A percentile compares a stretch with the other conserved stretches of the same genome.
Conservation (phyloP, 805 yeast species). For the Teunomyces gatunensis region DNA sequence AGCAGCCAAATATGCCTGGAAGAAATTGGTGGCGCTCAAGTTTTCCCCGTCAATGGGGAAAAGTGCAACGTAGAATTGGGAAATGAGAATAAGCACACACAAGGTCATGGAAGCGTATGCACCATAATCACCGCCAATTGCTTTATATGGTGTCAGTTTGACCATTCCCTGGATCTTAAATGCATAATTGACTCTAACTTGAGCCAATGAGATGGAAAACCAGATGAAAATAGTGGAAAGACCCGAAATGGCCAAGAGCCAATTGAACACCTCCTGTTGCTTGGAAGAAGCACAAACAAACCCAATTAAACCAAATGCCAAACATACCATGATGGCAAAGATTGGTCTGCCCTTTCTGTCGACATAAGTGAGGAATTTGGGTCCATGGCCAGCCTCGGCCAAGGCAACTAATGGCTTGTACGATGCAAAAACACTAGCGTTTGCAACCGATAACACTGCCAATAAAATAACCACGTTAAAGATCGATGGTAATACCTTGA, state of each 20-base stretch:
- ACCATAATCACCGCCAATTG: constrained; percentile 37
- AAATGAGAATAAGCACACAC: constrained; percentile 33
- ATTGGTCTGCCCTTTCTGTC: constrained; percentile 79
- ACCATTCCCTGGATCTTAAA: constrained; percentile 47
- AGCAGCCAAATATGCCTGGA: constrained; percentile 21
- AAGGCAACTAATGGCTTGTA: constrained; percentile 56
- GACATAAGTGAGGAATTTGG: constrained; percentile 57
- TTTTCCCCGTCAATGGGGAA: constrained; percentile 34
- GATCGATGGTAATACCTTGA: constrained; percentile 30
- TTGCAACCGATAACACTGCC: constrained; percentile 34
- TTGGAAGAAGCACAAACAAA: constrained; percentile 60
- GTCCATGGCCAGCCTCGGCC: constrained; percentile 65
- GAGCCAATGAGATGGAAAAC: constrained; percentile 70
- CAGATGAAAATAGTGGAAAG: constrained; percentile 75
- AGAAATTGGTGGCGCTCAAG: constrained; percentile 14
- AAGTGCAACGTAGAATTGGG: constrained; percentile 41
- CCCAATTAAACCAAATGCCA: constrained; percentile 54
- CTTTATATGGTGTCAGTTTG: constrained; percentile 30
- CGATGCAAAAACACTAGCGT: constrained; percentile 35
- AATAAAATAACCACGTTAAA: constrained; percentile 33
- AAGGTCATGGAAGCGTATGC: constrained; percentile 32
- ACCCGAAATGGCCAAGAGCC: constrained; percentile 78
- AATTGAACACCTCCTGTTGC: constrained; percentile 59
- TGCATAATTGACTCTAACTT: constrained; percentile 61
- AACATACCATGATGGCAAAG: constrained; percentile 54